Evolutionary conservation across 2,329 filamentous ascomycete species (phyloP), one percentile per base, ranked within the genome.

Genomic region (Amesomyces nigricolor): DNA sequence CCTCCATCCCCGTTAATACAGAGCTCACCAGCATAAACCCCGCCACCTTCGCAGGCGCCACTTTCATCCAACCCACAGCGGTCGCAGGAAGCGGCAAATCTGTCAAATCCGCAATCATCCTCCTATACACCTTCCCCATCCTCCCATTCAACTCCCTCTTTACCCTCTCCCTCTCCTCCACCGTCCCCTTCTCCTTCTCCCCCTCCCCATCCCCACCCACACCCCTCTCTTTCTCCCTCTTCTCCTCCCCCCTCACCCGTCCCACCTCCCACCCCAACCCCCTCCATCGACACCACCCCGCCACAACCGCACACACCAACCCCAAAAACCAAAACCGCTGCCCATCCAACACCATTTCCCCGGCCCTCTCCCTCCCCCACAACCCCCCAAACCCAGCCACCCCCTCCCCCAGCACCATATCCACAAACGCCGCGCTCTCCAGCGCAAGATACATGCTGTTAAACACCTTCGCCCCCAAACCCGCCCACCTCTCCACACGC

Each of bases 241-340:
- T 14, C 22, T 26, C 6, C 51, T 37, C 58, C 5, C 58, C 64
- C 42, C 30, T 54, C 13, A 44, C 50, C 30, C 55, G 60, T 49
- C 43, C 60, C 47, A 22, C 45, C 42, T 14, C 51, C 54, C 40
- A 48, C 40, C 26, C 48, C 53, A 17, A 29, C 50, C 16, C 64
- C 55, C 65, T 60, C 26, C 68, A 66, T 55, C 39, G 81, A 65
- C 58, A 73, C 69, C 57, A 80, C 61, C 32, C 74, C 30, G 73
- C 64, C 2, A 78, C 42, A 0, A 81, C 70, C 0, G 78, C 80
- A 56, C 79, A 77, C 10, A 71, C 71, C 19, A 89, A 71, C 0
- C 78, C 78, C 39, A 83, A 80, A 60, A 89, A 79, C 87, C 87
- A 91, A 68, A 87, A 84, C 51, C 82, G 78, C 70, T 87, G 82